phyloP scores from a whole-genome alignment of 2,329 filamentous ascomycete genomes.

The Neoarthrinium moseri region DNA sequence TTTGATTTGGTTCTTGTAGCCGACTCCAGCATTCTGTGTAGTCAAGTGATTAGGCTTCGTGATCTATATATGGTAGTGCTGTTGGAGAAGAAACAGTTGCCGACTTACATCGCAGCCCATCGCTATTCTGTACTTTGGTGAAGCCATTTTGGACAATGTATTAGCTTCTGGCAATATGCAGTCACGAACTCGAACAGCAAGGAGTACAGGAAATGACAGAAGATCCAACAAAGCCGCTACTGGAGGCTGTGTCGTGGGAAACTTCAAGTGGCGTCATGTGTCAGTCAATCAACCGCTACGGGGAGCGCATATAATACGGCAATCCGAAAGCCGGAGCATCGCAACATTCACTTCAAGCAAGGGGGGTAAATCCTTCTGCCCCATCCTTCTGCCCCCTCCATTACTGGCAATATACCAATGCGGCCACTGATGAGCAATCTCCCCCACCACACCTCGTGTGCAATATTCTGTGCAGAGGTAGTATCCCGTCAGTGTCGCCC shows the following conservation, averaged over 20 bases:
- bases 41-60: conserved; percentile 8
- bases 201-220: too few relatives aligned
- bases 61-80: not conserved
- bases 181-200: too few relatives aligned
- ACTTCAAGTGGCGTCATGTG: not conserved
- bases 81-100: not conserved
- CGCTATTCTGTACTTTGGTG: conserved; percentile 50
- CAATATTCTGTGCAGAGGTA: too few relatives aligned
- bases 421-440: too few relatives aligned
- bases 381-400: too few relatives aligned
- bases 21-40: conserved; percentile 65
- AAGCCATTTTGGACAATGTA: conserved; percentile 38
- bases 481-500: too few relatives aligned
- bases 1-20: conserved; percentile 75
- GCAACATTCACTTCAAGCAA: not conserved
- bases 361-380: not conserved
- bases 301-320: not conserved
- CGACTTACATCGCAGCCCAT: conserved; percentile 52
- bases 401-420: too few relatives aligned
- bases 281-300: not conserved
- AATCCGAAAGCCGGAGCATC: not conserved
- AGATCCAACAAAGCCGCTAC: too few relatives aligned
- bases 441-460: too few relatives aligned
- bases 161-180: too few relatives aligned
- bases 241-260: too few relatives aligned